Percentiles rank a stretch among this genome's conserved stretches.
phyloP scores from a whole-genome alignment of 345 rosid species.

The Punica granatum region DNA sequence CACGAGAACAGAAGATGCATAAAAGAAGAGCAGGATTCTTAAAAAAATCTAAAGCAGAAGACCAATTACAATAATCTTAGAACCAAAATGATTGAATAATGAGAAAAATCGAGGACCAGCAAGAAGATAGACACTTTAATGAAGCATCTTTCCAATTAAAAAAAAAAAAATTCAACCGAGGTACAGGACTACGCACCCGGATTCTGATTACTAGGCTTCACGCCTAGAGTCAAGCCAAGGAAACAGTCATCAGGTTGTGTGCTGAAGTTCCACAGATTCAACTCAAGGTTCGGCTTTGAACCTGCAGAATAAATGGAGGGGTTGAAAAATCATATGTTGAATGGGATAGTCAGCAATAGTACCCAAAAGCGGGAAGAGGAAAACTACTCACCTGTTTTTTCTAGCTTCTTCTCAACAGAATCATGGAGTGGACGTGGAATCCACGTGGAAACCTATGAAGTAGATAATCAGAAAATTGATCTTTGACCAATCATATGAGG shows the following conservation, averaged over 20 bases:
- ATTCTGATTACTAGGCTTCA: constrained; percentile 72
- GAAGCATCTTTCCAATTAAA: too few species aligned
- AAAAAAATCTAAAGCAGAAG: neutral
- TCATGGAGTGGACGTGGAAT: constrained; percentile 62
- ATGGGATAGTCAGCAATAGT: neutral
- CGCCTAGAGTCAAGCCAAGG: constrained; percentile 85
- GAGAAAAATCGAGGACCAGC: neutral
- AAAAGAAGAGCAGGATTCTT: neutral
- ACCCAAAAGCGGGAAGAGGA: neutral
- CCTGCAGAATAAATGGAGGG: constrained; percentile 25
- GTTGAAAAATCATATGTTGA: neutral
- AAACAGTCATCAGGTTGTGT: constrained; percentile 79
- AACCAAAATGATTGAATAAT: neutral
- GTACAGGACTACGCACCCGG: constrained; percentile 34
- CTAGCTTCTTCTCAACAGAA: constrained; percentile 71
- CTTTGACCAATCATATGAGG: neutral
- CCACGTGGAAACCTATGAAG: constrained; percentile 44
- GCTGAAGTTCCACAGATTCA: constrained; percentile 87
- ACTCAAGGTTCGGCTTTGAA: constrained; percentile 79
- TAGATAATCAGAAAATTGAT: constrained; percentile 18
- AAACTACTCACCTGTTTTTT: constrained; percentile 46
- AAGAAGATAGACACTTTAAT: neutral
- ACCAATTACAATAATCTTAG: neutral
- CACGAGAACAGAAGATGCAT: neutral
- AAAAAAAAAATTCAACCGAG: neutral